Conservation (phyloP, 768 basidiomycete genomes). For the Tubosaeta sp. region DNA sequence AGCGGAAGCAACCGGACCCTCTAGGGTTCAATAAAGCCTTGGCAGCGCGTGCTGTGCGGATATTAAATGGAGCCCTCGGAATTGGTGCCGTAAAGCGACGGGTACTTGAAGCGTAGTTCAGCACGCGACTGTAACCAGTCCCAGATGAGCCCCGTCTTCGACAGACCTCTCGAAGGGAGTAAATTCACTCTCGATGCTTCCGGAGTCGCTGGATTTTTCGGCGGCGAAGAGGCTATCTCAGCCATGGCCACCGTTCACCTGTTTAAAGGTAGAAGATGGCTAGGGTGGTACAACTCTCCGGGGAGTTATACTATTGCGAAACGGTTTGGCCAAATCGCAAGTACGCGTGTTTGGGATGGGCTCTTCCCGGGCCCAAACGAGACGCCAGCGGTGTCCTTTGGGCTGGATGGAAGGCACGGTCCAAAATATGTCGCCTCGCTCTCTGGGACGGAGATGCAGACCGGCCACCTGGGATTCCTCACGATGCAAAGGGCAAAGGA, state of each 20-base stretch:
- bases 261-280: slow-evolving; percentile 28
- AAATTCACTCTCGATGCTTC: slow-evolving; percentile 25
- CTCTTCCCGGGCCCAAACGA: slow-evolving; percentile 29
- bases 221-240: slow-evolving; percentile 35
- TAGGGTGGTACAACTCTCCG: slow-evolving; percentile 37
- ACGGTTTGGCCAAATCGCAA: slow-evolving; percentile 28
- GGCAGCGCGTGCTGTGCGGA: no score
- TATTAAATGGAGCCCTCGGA: no score
- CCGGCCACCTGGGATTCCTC: slow-evolving; percentile 29
- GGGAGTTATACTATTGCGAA: slow-evolving; percentile 34
- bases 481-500: slow-evolving; percentile 16
- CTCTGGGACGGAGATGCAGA: slow-evolving; percentile 28
- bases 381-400: slow-evolving; percentile 26
- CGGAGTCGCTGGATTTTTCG: slow-evolving; percentile 35
- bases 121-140: neutral
- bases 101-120: neutral
- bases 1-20: no score
- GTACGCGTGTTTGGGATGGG: slow-evolving; percentile 28
- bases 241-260: slow-evolving; percentile 35
- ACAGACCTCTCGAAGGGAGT: slow-evolving; percentile 1
- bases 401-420: slow-evolving; percentile 25
- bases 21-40: no score
- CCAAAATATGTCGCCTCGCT: slow-evolving; percentile 24
- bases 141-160: slow-evolving; percentile 14
- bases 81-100: neutral